These are phyloP conservation scores for Alternaria hordeiaustralica DNA, from an alignment of 2,329 filamentous ascomycete species.

Conservation along the genomic window DNA sequence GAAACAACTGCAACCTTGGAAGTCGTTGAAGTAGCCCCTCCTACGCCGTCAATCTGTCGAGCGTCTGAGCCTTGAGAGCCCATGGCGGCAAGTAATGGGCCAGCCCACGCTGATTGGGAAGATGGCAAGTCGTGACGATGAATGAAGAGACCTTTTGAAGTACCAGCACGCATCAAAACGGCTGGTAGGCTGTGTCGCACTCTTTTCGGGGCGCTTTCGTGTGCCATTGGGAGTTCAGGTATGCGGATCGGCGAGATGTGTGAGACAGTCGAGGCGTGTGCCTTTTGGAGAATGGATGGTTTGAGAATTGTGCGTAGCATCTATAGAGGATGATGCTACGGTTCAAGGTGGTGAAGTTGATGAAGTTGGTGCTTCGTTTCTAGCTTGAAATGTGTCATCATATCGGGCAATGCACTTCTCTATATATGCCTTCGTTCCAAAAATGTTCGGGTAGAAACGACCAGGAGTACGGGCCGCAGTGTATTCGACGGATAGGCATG, in stretches of 20 bases:
- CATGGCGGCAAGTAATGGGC: conserved; percentile 65
- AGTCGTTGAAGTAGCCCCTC: conserved; percentile 70
- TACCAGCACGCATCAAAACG: conserved; percentile 50
- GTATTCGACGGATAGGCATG: background rate
- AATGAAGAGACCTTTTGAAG: conserved; percentile 51
- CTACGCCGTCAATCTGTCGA: conserved; percentile 74
- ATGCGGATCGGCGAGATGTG: conserved; percentile 5
- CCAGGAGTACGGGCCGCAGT: too few species aligned
- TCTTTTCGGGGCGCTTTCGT: conserved; percentile 17
- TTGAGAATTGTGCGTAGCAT: conserved; percentile 14
- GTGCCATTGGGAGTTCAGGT: conserved; percentile 13
- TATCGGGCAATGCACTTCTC: background rate
- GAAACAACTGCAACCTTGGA: conserved; percentile 73
- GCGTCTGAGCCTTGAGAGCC: conserved; percentile 70
- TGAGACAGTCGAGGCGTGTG: conserved; percentile 3
- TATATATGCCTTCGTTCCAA: background rate
- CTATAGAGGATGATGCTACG: background rate
- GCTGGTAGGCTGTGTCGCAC: conserved; percentile 37
- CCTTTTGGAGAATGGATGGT: background rate
- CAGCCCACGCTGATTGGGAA: conserved; percentile 55
- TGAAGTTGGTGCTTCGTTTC: background rate
- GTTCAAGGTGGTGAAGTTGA: background rate
- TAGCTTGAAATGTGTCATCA: background rate
- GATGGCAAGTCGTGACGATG: conserved; percentile 59
- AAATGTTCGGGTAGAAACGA: background rate